These are phyloP conservation scores for Globisporangium nunn DNA, from an alignment of 352 stramenopile species.

Conservation along the genomic window DNA sequence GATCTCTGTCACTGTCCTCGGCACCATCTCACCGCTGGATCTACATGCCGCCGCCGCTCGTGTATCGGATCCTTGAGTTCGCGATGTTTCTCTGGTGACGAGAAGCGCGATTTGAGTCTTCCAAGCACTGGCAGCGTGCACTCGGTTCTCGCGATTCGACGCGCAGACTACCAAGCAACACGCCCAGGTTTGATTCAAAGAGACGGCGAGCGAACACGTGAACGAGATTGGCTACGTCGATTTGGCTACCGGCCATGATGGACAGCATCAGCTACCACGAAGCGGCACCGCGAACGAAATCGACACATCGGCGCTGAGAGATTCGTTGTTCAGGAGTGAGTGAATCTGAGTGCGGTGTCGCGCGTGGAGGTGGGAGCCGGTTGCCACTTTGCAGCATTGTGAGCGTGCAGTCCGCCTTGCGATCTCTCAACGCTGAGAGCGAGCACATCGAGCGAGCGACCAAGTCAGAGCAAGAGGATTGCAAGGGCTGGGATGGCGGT, in stretches of 20 bases:
- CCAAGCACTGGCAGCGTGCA: neutral
- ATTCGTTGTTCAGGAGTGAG: neutral
- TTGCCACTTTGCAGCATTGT: too few relatives aligned
- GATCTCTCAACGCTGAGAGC: too few relatives aligned
- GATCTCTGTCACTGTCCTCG: neutral
- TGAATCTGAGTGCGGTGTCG: neutral
- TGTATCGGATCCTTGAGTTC: constrained; percentile 48
- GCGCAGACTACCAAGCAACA: too few relatives aligned
- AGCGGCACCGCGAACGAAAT: constrained; percentile 2
- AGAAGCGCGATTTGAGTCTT: neutral
- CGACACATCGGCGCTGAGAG: neutral
- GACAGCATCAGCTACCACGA: neutral
- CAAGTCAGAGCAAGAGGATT: too few relatives aligned
- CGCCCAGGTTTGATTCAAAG: too few relatives aligned
- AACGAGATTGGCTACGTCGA: too few relatives aligned
- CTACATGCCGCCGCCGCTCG: constrained; percentile 32
- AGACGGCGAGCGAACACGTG: too few relatives aligned
- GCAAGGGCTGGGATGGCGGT: too few relatives aligned
- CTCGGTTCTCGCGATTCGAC: neutral
- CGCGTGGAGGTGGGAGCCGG: neutral
- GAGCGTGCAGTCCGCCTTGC: too few relatives aligned
- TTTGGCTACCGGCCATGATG: too few relatives aligned
- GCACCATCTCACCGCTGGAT: constrained; percentile 16
- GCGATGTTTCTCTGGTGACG: constrained; percentile 56
- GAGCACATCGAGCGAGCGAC: too few relatives aligned